Percentiles rank a stretch among this genome's conserved stretches.
These are phyloP conservation scores for Gentiana straminea DNA, from an alignment of 257 asterid genomes.

Conservation along the genomic window DNA sequence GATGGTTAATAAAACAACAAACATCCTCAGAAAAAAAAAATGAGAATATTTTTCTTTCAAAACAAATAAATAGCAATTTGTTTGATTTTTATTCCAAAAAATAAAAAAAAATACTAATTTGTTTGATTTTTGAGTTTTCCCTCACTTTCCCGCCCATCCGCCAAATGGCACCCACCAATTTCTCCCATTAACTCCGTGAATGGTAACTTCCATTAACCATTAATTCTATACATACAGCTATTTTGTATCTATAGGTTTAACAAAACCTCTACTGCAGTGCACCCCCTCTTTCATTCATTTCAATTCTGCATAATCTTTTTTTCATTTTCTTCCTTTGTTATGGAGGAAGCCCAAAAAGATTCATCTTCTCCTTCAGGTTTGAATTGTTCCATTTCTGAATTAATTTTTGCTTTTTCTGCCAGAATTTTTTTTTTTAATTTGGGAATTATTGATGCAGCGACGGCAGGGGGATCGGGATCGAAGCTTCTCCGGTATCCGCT, in stretches of 20 bases:
- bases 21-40: too few species aligned
- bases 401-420: not conserved
- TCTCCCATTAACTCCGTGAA: not conserved
- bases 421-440: too few species aligned
- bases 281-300: not conserved
- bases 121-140: slow-evolving; percentile 5
- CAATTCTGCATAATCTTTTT: not conserved
- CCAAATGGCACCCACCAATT: not conserved
- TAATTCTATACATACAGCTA: not conserved
- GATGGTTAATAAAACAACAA: too few species aligned
- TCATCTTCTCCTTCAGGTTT: too few species aligned
- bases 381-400: too few species aligned
- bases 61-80: too few species aligned
- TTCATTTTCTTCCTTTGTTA: not conserved
- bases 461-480: slow-evolving; percentile 37
- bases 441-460: slow-evolving; percentile 1
- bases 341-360: slow-evolving; percentile 6
- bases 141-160: slow-evolving; percentile 4
- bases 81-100: too few species aligned
- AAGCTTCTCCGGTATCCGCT: slow-evolving; percentile 87
- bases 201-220: slow-evolving; percentile 4
- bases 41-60: too few species aligned
- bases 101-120: too few species aligned
- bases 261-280: not conserved
- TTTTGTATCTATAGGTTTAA: too few species aligned